These are phyloP conservation scores for Cadophora sp. DNA, from an alignment of 2,329 filamentous ascomycete genomes.

Conservation along the genomic window DNA sequence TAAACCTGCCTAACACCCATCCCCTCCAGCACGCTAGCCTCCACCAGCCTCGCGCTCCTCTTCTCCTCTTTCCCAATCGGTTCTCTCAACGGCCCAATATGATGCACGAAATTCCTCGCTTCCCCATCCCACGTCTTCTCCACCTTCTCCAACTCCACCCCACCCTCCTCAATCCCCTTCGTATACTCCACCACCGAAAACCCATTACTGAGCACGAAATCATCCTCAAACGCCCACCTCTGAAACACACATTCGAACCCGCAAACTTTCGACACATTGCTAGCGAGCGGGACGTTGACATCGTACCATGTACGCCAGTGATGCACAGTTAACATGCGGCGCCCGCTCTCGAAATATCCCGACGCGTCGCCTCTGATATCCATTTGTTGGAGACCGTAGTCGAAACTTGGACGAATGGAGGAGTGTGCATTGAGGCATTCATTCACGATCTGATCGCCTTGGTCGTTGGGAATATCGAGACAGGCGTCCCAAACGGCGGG, in stretches of 20 bases:
- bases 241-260: constrained; percentile 47
- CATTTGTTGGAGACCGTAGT: constrained; percentile 39
- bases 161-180: constrained; percentile 19
- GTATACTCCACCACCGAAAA: constrained; percentile 43
- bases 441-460: constrained; percentile 39
- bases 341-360: constrained; percentile 39
- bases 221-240: constrained; percentile 50
- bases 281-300: constrained; percentile 30
- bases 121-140: constrained; percentile 49
- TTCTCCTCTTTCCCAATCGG: constrained; percentile 56
- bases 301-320: constrained; percentile 40
- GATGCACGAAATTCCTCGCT: constrained; percentile 52
- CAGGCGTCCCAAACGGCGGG: constrained; percentile 31
- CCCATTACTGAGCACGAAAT: constrained; percentile 52
- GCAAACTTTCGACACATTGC: constrained; percentile 31
- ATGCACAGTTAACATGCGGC: constrained; percentile 37
- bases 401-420: constrained; percentile 33
- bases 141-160: constrained; percentile 40
- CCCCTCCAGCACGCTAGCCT: constrained; percentile 27
- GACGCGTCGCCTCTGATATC: constrained; percentile 35
- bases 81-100: constrained; percentile 57
- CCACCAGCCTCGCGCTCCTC: constrained; percentile 46
- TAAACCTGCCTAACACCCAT: constrained; percentile 37
- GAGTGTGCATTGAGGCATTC: constrained; percentile 35
- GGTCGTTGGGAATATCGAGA: constrained; percentile 22